Percentiles rank a stretch among this genome's conserved stretches.
Evolutionary conservation across 371 early-diverging fungal genomes (phyloP).

Genomic region (Smittium mucronatum): DNA sequence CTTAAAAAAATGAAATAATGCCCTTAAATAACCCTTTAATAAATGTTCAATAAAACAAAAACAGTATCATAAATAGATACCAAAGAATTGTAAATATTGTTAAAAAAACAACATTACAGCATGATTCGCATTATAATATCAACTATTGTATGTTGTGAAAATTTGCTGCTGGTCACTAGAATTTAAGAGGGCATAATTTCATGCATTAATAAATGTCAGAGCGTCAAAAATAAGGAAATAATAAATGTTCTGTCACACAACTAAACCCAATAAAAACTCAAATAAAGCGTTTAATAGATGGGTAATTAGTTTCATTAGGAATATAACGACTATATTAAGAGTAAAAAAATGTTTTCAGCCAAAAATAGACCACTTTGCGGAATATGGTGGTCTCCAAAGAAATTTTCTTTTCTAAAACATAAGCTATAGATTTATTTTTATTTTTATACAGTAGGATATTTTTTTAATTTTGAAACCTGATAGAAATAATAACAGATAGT

Average conservation of each 20-base stretch:
- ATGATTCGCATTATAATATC: slow-evolving; percentile 16
- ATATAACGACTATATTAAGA: slow-evolving; percentile 13
- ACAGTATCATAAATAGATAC: too few species aligned
- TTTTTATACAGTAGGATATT: slow-evolving; percentile 32
- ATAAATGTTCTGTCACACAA: background rate
- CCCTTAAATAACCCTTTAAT: too few species aligned
- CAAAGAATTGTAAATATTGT: background rate
- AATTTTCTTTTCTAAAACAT: slow-evolving; percentile 16
- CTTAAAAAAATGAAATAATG: too few species aligned
- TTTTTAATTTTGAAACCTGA: slow-evolving; percentile 21
- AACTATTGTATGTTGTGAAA: slow-evolving; percentile 14
- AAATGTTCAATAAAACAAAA: too few species aligned
- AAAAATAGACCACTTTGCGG: slow-evolving; percentile 33
- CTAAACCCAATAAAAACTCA: slow-evolving; percentile 11
- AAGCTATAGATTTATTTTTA: slow-evolving; percentile 18
- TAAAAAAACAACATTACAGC: slow-evolving; percentile 14
- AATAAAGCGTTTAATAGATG: slow-evolving; percentile 22
- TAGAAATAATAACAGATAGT: slow-evolving; percentile 25
- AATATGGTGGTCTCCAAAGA: slow-evolving; percentile 32
- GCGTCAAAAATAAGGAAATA: slow-evolving; percentile 18
- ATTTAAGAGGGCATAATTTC: slow-evolving; percentile 13
- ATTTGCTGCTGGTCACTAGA: slow-evolving; percentile 25
- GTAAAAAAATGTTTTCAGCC: slow-evolving; percentile 33
- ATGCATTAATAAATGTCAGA: slow-evolving; percentile 16
- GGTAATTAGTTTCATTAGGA: slow-evolving; percentile 32